Evolutionary conservation across 306 rosid genomes (phyloP), one percentile per base, ranked within the genome.

Genomic region (Herpetospermum pedunculosum): DNA sequence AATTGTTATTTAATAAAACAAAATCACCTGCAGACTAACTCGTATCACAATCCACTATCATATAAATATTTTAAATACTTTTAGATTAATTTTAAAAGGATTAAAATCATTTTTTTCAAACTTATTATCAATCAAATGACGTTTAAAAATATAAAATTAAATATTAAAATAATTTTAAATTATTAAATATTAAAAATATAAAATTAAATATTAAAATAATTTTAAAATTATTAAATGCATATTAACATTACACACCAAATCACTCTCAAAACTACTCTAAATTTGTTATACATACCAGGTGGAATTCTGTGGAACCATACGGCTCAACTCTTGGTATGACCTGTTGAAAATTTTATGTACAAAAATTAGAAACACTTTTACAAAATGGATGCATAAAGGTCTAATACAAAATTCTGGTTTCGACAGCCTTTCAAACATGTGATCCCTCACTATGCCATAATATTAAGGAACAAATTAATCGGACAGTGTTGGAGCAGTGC

Each of bases 271-370:
- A n/a, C n/a, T n/a, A n/a, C n/a, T n/a, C n/a, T n/a, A n/a, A 29
- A 63, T 32, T 53, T 16, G 67, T 74, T 44, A 65, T 79, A 53
- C 77, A 40, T 90, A 92, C 98, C 96, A 92, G 84, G 60, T 74
- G 71, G 71, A 83, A 80, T 25, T 78, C 80, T 65, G 81, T 62
- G 46, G 84, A 83, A 63, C 80, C 82, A 83, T 70, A 74, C n/a
- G 84, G 80, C 58, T 80, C 78, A 75, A 80, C 77, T 64, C 77
- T 72, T 0, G 82, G 82, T 40, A 83, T 62, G 46, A 77, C 86
- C 86, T 83, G 80, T 44, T 26, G 37, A 59, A 44, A 34, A 67
- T 49, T 79, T 69, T 47, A 76, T 8, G 38, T 21, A 19, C 14
- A 34, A 73, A 58, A 53, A 57, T 73, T 69, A 83, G 65, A 48